Evolutionary conservation across 2,329 filamentous ascomycete genomes (phyloP), one percentile per base, ranked within the genome.

Genomic region (Nigrospora oryzae): DNA sequence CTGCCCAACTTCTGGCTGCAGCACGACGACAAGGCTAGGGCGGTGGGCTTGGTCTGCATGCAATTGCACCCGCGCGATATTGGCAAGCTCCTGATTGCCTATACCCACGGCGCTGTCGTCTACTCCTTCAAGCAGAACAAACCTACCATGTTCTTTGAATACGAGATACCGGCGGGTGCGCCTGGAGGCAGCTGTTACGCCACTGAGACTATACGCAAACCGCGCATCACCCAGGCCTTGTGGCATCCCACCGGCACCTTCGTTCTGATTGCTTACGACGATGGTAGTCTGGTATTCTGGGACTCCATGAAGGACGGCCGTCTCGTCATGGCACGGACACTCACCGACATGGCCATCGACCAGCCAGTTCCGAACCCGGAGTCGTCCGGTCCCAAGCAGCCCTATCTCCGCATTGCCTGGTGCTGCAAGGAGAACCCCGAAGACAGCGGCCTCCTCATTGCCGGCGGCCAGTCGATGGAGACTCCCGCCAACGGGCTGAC

Each of bases 191-290:
- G 89, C 58, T 78, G 81, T 28, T 66, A 75, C 35, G 74, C 75
- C 7, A 66, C 80, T 33, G 79, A 82, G 46, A 74, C 75, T 13
- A 61, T 77, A 47, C 80, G 90, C 42, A 79, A 74, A 54, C 93
- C 91, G 13, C 79, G 76, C 46, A 66, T 97, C 49, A 88, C 83
- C 1, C 86, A 95, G 54, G 90, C 89, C 1, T 63, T 91, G 14
- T 98, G 91, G 90, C 93, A 98, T 66, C 93, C 93, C 0, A 95
- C 88, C 1, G 93, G 90, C 0, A 94, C 88, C 0, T 95, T 95
- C 56, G 69, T 96, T 34, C 61, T 93, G 52, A 95, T 89, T 0
- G 86, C 83, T 1, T 86, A 96, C 58, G 89, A 95, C 45, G 93
- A 98, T 60, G 84, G 86, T 32, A 95, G 88, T 54, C 69, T 98